Base-by-base conservation (phyloP, 2,329 filamentous ascomycete species). In the Epichloe typhina region DNA sequence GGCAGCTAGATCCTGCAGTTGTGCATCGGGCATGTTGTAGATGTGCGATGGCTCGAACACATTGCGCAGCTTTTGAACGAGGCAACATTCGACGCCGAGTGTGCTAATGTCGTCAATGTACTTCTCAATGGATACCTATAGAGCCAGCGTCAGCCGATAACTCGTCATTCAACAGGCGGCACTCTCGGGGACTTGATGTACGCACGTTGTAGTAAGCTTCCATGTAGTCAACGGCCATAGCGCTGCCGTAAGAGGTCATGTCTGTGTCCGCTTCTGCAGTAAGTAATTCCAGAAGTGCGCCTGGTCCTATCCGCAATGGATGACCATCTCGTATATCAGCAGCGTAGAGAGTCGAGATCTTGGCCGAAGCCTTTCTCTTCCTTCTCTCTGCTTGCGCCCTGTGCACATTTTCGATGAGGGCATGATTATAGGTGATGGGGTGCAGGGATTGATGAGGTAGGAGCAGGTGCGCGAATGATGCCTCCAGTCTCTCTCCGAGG, bases 341-440 rank as follows among this genome's bases (percentile, higher is more conserved):
- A 21, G 7, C 3, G 23, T 12, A 43, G 11, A 17, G 53, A 49
- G 54, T 59, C 49, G 15, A 50, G 21, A 49, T 44, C 26, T 26
- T n/a, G 1, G 47, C 21, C 6, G 33, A 12, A 7, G 58, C 47
- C 21, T 47, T 26, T 4, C 5, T 12, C 5, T 19, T 40, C 4
- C 52, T 38, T 9, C 58, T 50, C 9, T 56, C 45, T 6, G 37
- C n/a, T 3, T 62, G 60, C 39, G 62, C 51, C 1, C 59, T 57
- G 36, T 66, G 61, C 0, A 75, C 58, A 1, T 58, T 61, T 13
- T 72, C 60, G 0, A 64, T 65, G 23, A 73, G 76, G 33, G 73
- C 62, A 13, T 71, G 62, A 43, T 78, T 76, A 53, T 80, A 79
- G 0, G 75, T 80, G 43, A 77, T 74, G 0, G 74, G 73, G 55